Evolutionary conservation across 129 eudicot species (phyloP).

Genomic region (Smallanthus sonchifolius): DNA sequence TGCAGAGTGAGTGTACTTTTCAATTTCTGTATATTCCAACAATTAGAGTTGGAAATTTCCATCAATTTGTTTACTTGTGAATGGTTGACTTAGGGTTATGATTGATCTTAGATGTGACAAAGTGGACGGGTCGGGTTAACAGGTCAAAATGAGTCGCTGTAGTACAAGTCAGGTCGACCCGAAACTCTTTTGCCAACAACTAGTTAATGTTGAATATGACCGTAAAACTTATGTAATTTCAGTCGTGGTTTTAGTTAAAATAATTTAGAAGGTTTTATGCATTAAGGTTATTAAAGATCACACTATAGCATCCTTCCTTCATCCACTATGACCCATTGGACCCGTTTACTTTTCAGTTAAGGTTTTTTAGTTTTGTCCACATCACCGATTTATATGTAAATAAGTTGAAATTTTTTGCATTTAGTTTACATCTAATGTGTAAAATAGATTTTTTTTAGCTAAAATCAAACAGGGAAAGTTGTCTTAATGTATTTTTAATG

Average conservation of each 20-base stretch:
- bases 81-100: not conserved
- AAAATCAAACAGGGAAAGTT: too few species aligned
- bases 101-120: not conserved
- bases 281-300: not conserved
- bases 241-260: not conserved
- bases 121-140: not conserved
- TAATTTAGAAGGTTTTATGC: not conserved
- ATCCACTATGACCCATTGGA: not conserved
- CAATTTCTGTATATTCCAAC: not conserved
- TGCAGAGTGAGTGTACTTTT: conserved; percentile 43
- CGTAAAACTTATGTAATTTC: too few species aligned
- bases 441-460: too few species aligned
- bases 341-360: too few species aligned
- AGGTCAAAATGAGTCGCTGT: not conserved
- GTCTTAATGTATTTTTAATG: too few species aligned
- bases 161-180: not conserved
- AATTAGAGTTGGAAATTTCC: not conserved
- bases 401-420: too few species aligned
- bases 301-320: not conserved
- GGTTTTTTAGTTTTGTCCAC: too few species aligned
- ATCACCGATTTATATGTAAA: too few species aligned
- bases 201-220: not conserved
- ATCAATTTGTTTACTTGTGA: not conserved
- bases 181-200: not conserved
- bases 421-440: too few species aligned